Evolutionary conservation across 495 filamentous ascomycete species (phyloP), one percentile per base, ranked within the genome.

Genomic region (Lasiosphaeria hispida): DNA sequence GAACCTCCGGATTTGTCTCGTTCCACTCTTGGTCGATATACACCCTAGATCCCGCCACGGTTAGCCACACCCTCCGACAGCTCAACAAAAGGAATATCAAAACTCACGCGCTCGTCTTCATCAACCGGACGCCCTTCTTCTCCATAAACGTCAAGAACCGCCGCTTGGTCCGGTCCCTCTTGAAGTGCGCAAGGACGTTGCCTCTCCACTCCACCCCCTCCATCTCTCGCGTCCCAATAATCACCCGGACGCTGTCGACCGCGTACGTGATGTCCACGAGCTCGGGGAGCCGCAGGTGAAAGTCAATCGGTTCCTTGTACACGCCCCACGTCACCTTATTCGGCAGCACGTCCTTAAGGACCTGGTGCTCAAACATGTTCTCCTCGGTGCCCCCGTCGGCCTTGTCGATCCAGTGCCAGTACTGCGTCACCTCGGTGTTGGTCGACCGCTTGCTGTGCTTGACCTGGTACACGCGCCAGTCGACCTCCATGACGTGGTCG

Each of bases 391-490:
- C 68, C 8, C 43, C 55, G 4, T 48, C 52, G 43, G 18, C 34
- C 34, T 11, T 14, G 34, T 41, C 57, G 48, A 73, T 34, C 69
- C 69, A 80, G 53, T 76, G 76, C 76, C 76, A 78, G 67, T 80
- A 80, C 60, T 80, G 77, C n/a, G 75, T 79, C 11, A 77, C 69
- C 3, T 67, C 33, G 2, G 64, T 49, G 58, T 72, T 74, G 30
- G 68, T 78, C 3, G 75, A 70, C 17, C 74, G 56, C 10, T 51
- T 52, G 35, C 56, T 59, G 34, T 71, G 72, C 68, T 77, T 76
- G 60, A 80, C 72, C 56, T 79, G 76, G n/a, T 74, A 63, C 7
- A 80, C 53, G 14, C 75, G 71, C 68, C 72, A 80, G 69, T 80
- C 77, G 8, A 69, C 64, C 11, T 67, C 52, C 56, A 68, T 69